phyloP scores from a whole-genome alignment of 192 early-diverging fungal genomes.

The Dissophora globulifera region DNA sequence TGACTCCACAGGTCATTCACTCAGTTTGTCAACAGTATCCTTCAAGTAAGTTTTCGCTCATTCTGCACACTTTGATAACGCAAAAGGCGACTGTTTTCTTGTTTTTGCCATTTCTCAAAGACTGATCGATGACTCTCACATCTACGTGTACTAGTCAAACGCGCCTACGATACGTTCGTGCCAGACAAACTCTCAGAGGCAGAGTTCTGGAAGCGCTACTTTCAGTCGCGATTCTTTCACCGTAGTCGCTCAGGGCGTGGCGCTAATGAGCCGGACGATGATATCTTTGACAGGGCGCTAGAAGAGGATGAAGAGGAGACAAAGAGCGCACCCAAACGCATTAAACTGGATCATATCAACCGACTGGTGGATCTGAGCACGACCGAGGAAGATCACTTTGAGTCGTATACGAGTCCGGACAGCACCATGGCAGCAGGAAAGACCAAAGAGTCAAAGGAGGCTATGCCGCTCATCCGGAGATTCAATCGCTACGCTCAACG shows the following conservation, averaged over 20 bases:
- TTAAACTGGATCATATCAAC: conserved; percentile 68
- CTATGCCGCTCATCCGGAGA: conserved; percentile 81
- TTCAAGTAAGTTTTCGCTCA: conserved; percentile 57
- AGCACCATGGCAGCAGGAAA: conserved; percentile 44
- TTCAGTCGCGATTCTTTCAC: conserved; percentile 88
- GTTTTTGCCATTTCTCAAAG: not conserved
- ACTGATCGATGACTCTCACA: too few species aligned
- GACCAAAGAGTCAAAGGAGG: conserved; percentile 55
- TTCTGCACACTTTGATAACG: too few species aligned
- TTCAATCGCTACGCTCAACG: conserved; percentile 92
- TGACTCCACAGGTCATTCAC: conserved; percentile 90
- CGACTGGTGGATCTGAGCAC: conserved; percentile 82
- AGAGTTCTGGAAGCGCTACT: conserved; percentile 90
- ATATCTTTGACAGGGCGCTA: conserved; percentile 83
- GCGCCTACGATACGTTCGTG: conserved; percentile 84
- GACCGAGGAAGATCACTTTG: conserved; percentile 83
- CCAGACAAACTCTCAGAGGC: conserved; percentile 80
- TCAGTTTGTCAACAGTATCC: conserved; percentile 93
- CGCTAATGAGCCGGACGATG: conserved; percentile 63
- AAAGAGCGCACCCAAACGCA: conserved; percentile 49
- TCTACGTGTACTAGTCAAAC: conserved; percentile 67
- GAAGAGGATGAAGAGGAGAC: conserved; percentile 79
- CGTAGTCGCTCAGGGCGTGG: conserved; percentile 69
- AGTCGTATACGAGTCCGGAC: conserved; percentile 48
- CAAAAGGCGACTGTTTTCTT: not conserved